These are phyloP conservation scores for Epichloe amarillans DNA, from an alignment of 2,329 filamentous ascomycete species.

Conservation along the genomic window DNA sequence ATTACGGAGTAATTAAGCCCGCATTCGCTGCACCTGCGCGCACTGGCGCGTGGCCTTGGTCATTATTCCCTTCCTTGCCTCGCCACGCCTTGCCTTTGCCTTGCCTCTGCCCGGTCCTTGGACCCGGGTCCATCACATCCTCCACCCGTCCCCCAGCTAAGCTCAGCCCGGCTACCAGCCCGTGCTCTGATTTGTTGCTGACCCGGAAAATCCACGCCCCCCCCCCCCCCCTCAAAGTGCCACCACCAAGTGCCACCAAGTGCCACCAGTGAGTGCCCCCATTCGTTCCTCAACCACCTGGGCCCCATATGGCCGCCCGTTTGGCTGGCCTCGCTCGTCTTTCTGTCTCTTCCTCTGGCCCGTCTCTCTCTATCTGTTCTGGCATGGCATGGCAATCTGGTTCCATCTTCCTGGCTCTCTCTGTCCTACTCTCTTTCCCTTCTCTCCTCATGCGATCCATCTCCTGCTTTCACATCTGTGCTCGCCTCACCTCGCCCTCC, in stretches of 20 bases:
- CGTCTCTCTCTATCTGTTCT: no score
- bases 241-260: not conserved
- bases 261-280: not conserved
- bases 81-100: not conserved
- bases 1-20: no score
- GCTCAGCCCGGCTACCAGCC: not conserved
- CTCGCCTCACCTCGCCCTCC: not conserved
- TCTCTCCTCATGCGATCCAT: not conserved
- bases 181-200: not conserved
- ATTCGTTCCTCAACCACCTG: not conserved
- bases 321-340: not conserved
- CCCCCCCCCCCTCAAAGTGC: not conserved
- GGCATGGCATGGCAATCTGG: not conserved
- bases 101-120: slow-evolving; percentile 3
- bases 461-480: not conserved
- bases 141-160: not conserved
- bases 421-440: not conserved
- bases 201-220: not conserved
- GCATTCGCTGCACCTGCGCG: not conserved
- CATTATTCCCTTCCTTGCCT: not conserved
- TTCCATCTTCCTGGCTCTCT: slow-evolving; percentile 2
- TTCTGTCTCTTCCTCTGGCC: not conserved
- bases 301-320: not conserved
- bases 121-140: slow-evolving; percentile 5
- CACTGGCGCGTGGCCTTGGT: not conserved